These are phyloP conservation scores for Dentipellis sp. DNA, from an alignment of 768 basidiomycete genomes.

Conservation along the genomic window DNA sequence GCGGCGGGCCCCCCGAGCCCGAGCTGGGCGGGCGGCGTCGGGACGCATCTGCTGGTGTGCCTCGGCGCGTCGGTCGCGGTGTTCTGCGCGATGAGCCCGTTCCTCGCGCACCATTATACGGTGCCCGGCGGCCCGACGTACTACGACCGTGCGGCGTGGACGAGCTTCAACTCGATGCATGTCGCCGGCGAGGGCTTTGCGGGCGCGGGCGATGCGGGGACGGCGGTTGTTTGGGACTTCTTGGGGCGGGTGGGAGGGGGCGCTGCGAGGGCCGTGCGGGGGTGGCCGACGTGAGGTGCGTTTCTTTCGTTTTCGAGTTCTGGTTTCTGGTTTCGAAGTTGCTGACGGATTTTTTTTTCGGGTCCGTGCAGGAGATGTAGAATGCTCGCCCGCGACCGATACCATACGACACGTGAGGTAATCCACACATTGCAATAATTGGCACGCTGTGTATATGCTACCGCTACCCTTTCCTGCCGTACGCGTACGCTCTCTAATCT, in stretches of 20 bases:
- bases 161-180: conserved; percentile 66
- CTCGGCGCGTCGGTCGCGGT: conserved; percentile 55
- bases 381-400: background rate
- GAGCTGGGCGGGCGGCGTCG: conserved; percentile 5
- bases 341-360: background rate
- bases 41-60: conserved; percentile 27
- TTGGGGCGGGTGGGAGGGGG: conserved; percentile 66
- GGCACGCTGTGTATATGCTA: background rate
- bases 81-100: conserved; percentile 52
- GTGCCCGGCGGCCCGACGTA: conserved; percentile 62
- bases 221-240: conserved; percentile 58
- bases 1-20: conserved; percentile 14
- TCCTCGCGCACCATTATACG: conserved; percentile 43
- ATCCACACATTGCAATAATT: background rate
- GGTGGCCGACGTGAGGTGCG: conserved; percentile 57
- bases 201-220: conserved; percentile 42
- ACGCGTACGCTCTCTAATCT: background rate
- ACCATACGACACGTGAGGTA: background rate
- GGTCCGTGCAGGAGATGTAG: background rate
- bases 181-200: conserved; percentile 63
- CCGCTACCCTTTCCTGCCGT: background rate
- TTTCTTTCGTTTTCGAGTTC: background rate
- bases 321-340: background rate
- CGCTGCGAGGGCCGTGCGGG: conserved; percentile 65
- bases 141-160: conserved; percentile 75